Base-by-base conservation (phyloP, 208 protist species). In the Crithidia acanthocephali region DNA sequence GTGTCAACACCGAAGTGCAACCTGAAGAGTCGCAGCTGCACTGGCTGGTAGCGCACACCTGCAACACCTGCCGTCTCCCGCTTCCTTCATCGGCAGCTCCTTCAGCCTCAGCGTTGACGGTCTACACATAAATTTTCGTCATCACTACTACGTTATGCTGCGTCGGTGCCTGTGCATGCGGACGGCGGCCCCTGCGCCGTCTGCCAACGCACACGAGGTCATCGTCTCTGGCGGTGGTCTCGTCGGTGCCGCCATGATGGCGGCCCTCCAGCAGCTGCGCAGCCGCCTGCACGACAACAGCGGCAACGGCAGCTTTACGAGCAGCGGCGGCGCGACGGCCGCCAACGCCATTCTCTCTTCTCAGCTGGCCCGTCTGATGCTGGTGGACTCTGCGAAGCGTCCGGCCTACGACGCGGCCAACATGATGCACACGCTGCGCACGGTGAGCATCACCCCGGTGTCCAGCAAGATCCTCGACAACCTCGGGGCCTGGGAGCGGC, bases 401-500 rank as follows among this genome's bases (percentile, higher is more conserved):
- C 88, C 86, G 4, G 30, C 27, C 16, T 95, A 86, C 68, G 71
- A 92, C 30, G 45, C 81, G 18, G n/a, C 73, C 8, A 88, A 92
- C 66, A 66, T 87, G 64, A 85, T 93, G 80, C 81, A 93, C 66
- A 68, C 73, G 15, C 79, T 95, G 22, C 91, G 91, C 68, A 93
- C 91, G 0, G 87, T 93, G 27, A 90, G 80, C 56, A 79, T 95
- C 30, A 95, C 91, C 2, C 91, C 91, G 0, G 91, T 95, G 9
- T 87, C 86, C 0, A 93, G 88, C 78, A 88, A 85, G 52, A 87
- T 95, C 33, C 47, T 95, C 22, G 91, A 95, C 67, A 93, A 86
- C 68, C 76, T 95, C 25, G 81, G 79, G 20, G 85, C 74, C 28
- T 95, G 91, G 91, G 44, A 61, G 20, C 70, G 70, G 22, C 74